Percentiles rank a stretch among this genome's conserved stretches.
These are phyloP conservation scores for Scedosporium aurantiacum DNA, from an alignment of 2,329 filamentous ascomycete species.

Conservation along the genomic window DNA sequence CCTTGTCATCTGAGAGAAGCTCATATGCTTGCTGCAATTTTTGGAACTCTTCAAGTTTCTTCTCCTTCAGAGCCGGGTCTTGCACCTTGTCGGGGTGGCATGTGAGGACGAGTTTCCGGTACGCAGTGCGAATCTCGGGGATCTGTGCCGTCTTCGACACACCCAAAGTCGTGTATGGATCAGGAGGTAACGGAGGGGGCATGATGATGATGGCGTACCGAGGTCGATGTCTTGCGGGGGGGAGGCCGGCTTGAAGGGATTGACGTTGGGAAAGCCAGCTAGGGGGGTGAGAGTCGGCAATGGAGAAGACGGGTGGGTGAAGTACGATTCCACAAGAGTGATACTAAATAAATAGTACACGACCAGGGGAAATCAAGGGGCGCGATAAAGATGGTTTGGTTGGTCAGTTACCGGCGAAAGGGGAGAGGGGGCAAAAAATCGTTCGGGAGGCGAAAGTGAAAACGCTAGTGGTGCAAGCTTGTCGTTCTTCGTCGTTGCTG, in stretches of 20 bases:
- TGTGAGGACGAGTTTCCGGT: slow-evolving; percentile 78
- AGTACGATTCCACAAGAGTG: neutral
- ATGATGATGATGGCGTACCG: slow-evolving; percentile 22
- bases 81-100: slow-evolving; percentile 89
- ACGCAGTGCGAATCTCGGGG: slow-evolving; percentile 62
- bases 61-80: slow-evolving; percentile 61
- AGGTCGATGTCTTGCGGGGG: neutral
- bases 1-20: slow-evolving; percentile 66
- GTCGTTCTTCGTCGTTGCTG: neutral
- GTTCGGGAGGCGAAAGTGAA: neutral
- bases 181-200: slow-evolving; percentile 41
- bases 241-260: neutral
- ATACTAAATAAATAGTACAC: neutral
- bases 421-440: neutral
- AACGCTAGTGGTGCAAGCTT: neutral
- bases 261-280: neutral
- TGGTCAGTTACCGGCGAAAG: neutral
- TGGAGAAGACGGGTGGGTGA: neutral
- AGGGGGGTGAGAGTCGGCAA: too few species aligned
- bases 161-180: slow-evolving; percentile 72
- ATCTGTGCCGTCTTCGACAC: slow-evolving; percentile 61
- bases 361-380: neutral
- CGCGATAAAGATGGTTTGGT: neutral
- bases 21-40: slow-evolving; percentile 90
- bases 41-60: slow-evolving; percentile 82